Conservation (phyloP, 148 eudicot genomes). For the Silene uniflora region DNA sequence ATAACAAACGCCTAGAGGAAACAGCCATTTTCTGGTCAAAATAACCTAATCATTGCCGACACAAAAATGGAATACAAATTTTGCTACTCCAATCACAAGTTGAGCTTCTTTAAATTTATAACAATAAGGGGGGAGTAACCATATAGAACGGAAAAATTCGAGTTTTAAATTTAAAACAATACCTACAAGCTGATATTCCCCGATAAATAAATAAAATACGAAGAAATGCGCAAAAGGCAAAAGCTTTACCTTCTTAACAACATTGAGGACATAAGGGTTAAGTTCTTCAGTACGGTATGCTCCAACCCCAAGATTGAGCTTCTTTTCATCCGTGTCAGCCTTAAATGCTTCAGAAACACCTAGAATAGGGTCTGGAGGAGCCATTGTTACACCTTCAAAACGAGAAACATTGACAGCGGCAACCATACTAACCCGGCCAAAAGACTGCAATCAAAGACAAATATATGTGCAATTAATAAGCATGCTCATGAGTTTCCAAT, state of each 20-base stretch:
- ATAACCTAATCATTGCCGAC: too few species aligned
- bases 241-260: conserved; percentile 75
- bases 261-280: conserved; percentile 88
- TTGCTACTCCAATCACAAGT: too few species aligned
- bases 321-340: conserved; percentile 77
- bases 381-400: conserved; percentile 85
- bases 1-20: not conserved
- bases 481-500: conserved; percentile 4
- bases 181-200: not conserved
- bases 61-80: too few species aligned
- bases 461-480: not conserved
- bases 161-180: not conserved
- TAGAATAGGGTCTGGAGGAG: conserved; percentile 98
- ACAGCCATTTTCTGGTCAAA: too few species aligned
- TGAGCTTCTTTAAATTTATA: too few species aligned
- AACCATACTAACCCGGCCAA: conserved; percentile 57
- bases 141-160: not conserved
- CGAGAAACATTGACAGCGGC: conserved; percentile 64
- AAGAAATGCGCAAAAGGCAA: not conserved
- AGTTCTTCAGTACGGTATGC: conserved; percentile 99
- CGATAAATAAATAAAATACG: not conserved
- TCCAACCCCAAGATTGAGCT: conserved; percentile 97
- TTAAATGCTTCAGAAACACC: conserved; percentile 97
- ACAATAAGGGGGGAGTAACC: too few species aligned
- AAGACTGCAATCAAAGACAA: conserved; percentile 41